Evolutionary conservation across 2,329 filamentous ascomycete genomes (phyloP), one percentile per base, ranked within the genome.

Genomic region (Phyllosticta capitalensis): DNA sequence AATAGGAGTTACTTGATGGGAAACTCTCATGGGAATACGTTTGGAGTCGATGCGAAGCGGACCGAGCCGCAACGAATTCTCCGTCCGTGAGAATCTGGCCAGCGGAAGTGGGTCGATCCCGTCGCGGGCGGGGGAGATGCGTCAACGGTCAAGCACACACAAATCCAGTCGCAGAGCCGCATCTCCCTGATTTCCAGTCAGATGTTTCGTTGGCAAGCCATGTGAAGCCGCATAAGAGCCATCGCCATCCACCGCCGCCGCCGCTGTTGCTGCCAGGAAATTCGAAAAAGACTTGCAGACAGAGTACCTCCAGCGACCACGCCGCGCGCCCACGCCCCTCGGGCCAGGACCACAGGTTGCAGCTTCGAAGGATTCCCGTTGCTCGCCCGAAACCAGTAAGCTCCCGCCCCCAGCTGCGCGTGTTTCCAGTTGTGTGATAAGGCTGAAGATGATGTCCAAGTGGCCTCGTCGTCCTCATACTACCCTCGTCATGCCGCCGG

Each of bases 361-460:
- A 38, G 30, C 19, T 21, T 57, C 22, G 56, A 58, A 58, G 56
- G 56, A 58, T 58, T 54, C 56, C 6, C 52, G 56, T 50, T 51
- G 56, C 50, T 58, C 56, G 48, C 22, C 56, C 56, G 19, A 52
- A 58, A 58, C 56, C 51, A 58, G 56, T 58, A 58, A 58, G 56
- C 56, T 54, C 56, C 10, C 56, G 51, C 56, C 51, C 50, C 21
- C 51, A 30, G 56, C 48, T 58, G 52, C 56, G 56, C 56, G 30
- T 28, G 19, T n/a, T 6, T 26, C 5, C 54, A 56, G 5, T 24
- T 17, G 24, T 19, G 22, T 30, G 24, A 26, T 58, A 54, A 58
- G 56, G 56, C 56, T 58, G 56, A 58, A 52, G 14, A 54, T 21
- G 20, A 33, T 28, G 7, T 22, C 50, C 20, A 48, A 58, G 50